Evolutionary conservation across 495 filamentous ascomycete species (phyloP), one percentile per base, ranked within the genome.

Genomic region (Penicillium maclennaniae): DNA sequence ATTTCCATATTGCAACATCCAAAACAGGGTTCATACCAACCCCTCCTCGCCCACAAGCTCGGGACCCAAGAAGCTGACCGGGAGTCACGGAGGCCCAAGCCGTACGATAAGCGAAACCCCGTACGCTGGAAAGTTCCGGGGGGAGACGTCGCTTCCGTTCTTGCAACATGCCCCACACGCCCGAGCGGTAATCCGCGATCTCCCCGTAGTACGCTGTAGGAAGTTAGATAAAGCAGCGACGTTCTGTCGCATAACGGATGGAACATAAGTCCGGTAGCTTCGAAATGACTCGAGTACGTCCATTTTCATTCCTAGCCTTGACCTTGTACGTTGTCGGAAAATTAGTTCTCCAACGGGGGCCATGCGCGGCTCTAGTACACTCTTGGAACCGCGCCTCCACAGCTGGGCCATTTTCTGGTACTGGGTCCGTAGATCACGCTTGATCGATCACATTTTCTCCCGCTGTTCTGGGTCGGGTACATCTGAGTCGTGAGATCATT

Each of bases 51-150:
- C 31, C 31, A 34, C 4, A 12, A 34, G 10, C 31, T 34, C 31
- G 31, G 31, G 31, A 14, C 31, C 31, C 31, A 34, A 14, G 31
- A 34, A 34, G 14, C 31, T 34, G 31, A 34, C 10, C 31, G 10
- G 10, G 31, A 34, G 21, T 26, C 7, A 21, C 34, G 31, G 16
- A 19, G n/a, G 2, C 16, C 38, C 38, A 40, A 40, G 38, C 31
- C 31, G 9, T 17, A 6, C 31, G 54, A 58, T 59, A 53, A 59
- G 53, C 55, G 45, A 60, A 60, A 58, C 56, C 60, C 62, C 54
- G 40, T 60, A 56, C 34, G 9, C 20, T 58, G 60, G 62, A 63
- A 56, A 54, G 54, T 60, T 58, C 57, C 53, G 56, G 56, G 62
- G 53, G 49, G 54, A 46, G 7, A 55, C 45, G 47, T 45, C 27